Percentiles rank a stretch among this genome's conserved stretches.
These are phyloP conservation scores for Phytophthora agathidicida DNA, from an alignment of 352 stramenopile species.

Conservation along the genomic window DNA sequence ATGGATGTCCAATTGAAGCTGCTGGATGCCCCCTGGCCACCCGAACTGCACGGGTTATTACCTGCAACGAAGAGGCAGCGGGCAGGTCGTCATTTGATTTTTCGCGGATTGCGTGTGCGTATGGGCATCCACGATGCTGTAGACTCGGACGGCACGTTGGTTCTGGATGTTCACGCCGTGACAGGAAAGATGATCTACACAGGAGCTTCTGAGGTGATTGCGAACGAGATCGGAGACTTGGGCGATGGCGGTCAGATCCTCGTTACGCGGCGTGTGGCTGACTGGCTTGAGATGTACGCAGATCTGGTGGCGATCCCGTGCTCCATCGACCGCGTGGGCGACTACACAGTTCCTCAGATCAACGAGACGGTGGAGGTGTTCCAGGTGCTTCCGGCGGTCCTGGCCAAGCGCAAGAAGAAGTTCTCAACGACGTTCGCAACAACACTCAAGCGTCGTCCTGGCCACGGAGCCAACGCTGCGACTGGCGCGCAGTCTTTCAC, in stretches of 20 bases:
- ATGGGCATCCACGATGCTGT: constrained; percentile 62
- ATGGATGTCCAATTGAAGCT: constrained; percentile 55
- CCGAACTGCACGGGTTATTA: constrained; percentile 41
- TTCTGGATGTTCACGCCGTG: constrained; percentile 47
- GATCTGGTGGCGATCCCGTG: constrained; percentile 41
- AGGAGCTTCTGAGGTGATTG: constrained; percentile 49
- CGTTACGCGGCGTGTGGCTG: constrained; percentile 45
- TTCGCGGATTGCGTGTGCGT: constrained; percentile 50
- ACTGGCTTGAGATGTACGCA: constrained; percentile 45
- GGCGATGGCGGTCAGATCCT: constrained; percentile 57
- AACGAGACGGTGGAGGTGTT: constrained; percentile 43
- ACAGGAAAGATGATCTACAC: constrained; percentile 62
- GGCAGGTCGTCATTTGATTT: constrained; percentile 41
- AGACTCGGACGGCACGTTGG: constrained; percentile 34
- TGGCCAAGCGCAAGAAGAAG: constrained; percentile 39
- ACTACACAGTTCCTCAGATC: constrained; percentile 48
- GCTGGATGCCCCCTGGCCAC: constrained; percentile 46
- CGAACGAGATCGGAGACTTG: constrained; percentile 53
- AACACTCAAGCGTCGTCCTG: constrained; percentile 31
- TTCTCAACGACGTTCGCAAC: constrained; percentile 38
- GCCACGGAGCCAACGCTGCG: constrained; percentile 11
- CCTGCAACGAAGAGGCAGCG: constrained; percentile 44
- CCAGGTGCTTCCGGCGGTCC: constrained; percentile 34
- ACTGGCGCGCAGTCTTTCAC: constrained; percentile 23
- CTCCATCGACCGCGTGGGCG: constrained; percentile 32